Base-by-base conservation (phyloP, 306 rosid genomes). In the Trifolium dubium region DNA sequence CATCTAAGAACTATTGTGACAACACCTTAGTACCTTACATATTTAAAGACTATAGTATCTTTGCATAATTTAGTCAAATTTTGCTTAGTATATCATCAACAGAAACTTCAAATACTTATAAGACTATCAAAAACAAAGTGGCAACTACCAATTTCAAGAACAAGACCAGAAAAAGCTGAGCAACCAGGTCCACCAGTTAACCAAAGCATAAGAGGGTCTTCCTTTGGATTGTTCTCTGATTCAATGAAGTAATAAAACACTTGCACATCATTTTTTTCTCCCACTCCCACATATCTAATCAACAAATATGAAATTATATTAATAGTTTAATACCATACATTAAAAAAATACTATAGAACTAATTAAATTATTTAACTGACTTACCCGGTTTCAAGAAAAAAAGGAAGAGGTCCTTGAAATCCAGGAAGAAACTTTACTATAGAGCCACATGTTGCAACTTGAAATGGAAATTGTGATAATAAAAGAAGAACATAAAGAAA, bases 121-220 rank as follows among this genome's bases (percentile, higher is more conserved):
- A 23, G 23, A 23, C 23, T 23, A 23, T 23, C 23, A 23, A 46
- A 17, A 19, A 5, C 60, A 5, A 67, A 46, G 63, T 17, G 15
- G 30, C 31, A 34, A 13, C 67, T 73, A 89, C 92, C 93, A 3
- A 89, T 74, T 80, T 88, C 93, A 69, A 77, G 69, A 19, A 54
- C 81, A 39, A 89, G 76, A 19, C 80, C 91, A 8, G 93, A 78
- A 1, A 81, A 3, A 3, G 80, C 68, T 49, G 92, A 87, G 79
- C 97, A 92, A 46, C 89, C 88, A 8, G 96, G 96, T 7, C 96
- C 97, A 1, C 97, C 97, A 2, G 89, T 83, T 11, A 89, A 84
- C 97, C 93, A 92, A 58, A 89, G 78, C 54, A 92, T 5, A 6
- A 92, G 87, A 78, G 96, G 97, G 32, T 86, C 96, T 2, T 83